Evolutionary conservation across 495 filamentous ascomycete species (phyloP), one percentile per base, ranked within the genome.

Genomic region (Penicillium maclennaniae): DNA sequence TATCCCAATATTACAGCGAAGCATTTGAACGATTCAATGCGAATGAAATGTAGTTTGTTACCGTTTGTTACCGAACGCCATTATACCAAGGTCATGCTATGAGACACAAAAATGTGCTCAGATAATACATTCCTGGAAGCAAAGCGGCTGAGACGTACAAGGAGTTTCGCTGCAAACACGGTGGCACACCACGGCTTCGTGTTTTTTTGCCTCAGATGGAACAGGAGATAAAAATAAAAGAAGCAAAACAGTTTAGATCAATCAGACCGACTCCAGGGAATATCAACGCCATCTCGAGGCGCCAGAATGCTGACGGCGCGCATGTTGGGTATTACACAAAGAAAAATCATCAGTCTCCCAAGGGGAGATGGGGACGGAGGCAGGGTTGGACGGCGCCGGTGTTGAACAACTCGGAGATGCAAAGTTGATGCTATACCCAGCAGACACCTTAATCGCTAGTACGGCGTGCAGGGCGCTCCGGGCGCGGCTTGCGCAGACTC

Each of bases 401-500:
- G 20, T 9, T 20, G 17, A 19, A 17, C 45, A 23, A 31, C 16
- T 19, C 20, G 28, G 37, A 40, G 21, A 50, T 54, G 41, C 28
- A 45, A 46, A 2, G 34, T 46, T 28, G 47, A 42, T 45, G 37
- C 45, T 28, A 43, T 27, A 36, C 39, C 19, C 21, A 45, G 36
- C 36, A 34, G 19, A 34, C 12, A 15, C 45, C 39, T 55, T 54
- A 66, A 27, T 73, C 66, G 51, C 66, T 72, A 41, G 66, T 65
- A 4, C 71, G 69, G 51, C 78, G 62, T 57, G 74, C 76, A 0
- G 76, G 75, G 45, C 78, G 62, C 58, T 75, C 76, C 0, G 76
- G 75, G 43, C 71, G 70, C 3, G 74, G 69, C 58, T 76, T 79
- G 74, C 91, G 89, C 69, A 96, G 72, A 70, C 87, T 91, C 82